phyloP scores from a whole-genome alignment of 352 stramenopile genomes.

The Aphanomyces cochlioides region DNA sequence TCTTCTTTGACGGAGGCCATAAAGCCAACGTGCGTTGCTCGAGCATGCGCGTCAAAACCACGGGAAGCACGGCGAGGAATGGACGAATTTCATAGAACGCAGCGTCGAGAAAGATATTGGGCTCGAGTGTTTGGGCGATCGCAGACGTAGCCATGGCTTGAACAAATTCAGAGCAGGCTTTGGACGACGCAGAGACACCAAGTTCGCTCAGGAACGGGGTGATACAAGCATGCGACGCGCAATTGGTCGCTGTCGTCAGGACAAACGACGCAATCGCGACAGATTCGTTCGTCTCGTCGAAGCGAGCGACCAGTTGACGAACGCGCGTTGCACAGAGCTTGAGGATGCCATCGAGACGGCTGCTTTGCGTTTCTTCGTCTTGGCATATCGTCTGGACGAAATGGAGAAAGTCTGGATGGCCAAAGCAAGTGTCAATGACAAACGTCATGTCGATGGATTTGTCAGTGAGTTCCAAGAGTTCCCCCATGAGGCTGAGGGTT shows the following conservation, averaged over 20 bases:
- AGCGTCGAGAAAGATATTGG: slow-evolving; percentile 56
- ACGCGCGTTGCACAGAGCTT: slow-evolving; percentile 53
- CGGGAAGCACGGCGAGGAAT: slow-evolving; percentile 43
- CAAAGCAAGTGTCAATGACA: slow-evolving; percentile 18
- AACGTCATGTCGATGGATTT: slow-evolving; percentile 25
- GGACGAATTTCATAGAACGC: slow-evolving; percentile 75
- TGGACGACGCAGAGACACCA: slow-evolving; percentile 36
- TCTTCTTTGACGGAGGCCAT: neutral
- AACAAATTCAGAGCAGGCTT: slow-evolving; percentile 42
- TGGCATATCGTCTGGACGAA: slow-evolving; percentile 36
- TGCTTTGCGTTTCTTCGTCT: neutral
- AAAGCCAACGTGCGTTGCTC: neutral
- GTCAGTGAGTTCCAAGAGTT: slow-evolving; percentile 48
- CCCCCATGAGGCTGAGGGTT: slow-evolving; percentile 67
- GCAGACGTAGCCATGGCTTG: slow-evolving; percentile 30
- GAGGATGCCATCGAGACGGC: slow-evolving; percentile 48
- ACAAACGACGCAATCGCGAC: neutral
- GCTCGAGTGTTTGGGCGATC: slow-evolving; percentile 35
- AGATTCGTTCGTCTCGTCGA: neutral
- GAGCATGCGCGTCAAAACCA: slow-evolving; percentile 35
- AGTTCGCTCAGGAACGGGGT: slow-evolving; percentile 27
- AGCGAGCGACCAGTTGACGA: slow-evolving; percentile 6
- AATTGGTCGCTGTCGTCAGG: neutral
- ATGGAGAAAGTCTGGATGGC: slow-evolving; percentile 41
- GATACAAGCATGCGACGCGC: neutral